Conservation (phyloP, 768 basidiomycete genomes). For the Psilocybe subaeruginosa region DNA sequence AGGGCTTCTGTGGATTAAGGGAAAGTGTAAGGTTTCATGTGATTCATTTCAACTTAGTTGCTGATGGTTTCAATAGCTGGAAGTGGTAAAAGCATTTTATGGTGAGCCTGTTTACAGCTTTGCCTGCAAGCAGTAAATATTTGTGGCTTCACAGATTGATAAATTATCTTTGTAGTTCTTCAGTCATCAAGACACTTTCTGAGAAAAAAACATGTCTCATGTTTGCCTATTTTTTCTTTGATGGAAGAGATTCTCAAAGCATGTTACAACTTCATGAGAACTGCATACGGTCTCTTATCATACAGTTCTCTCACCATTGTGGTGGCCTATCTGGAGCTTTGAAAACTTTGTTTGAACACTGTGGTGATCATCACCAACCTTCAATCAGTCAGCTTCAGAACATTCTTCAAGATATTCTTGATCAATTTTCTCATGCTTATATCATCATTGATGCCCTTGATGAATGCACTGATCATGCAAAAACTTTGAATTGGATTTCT, state of each 20-base stretch:
- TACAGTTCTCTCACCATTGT: background rate
- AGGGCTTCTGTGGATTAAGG: background rate
- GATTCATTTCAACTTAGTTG: background rate
- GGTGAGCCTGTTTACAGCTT: background rate
- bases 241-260: background rate
- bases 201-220: background rate
- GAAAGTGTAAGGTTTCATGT: background rate
- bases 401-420: too few relatives aligned
- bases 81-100: background rate
- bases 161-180: background rate
- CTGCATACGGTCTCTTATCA: background rate
- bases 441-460: too few relatives aligned
- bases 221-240: background rate
- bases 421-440: too few relatives aligned
- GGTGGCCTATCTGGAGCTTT: background rate
- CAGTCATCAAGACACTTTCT: background rate
- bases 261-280: background rate
- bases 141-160: background rate
- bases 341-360: background rate
- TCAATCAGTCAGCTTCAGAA: background rate
- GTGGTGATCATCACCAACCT: background rate
- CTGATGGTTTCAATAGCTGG: background rate
- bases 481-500: too few relatives aligned
- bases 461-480: too few relatives aligned
- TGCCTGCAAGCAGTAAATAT: too few relatives aligned